phyloP scores from a whole-genome alignment of 768 basidiomycete genomes.

The Mycena leptocephala region DNA sequence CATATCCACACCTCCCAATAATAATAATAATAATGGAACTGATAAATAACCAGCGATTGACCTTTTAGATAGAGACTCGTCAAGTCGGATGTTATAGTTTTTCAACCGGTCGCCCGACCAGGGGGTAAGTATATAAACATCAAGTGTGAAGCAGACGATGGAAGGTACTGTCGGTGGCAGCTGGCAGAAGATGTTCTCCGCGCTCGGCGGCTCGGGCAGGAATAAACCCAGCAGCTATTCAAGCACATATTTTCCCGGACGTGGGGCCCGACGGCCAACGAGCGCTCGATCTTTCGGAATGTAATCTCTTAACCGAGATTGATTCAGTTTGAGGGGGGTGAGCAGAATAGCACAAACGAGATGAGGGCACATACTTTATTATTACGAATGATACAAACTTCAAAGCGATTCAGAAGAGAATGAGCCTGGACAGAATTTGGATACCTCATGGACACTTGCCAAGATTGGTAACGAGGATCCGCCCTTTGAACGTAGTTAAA shows the following conservation, averaged over 20 bases:
- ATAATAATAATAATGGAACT: too few relatives aligned
- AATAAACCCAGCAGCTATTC: not conserved
- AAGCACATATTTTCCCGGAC: not conserved
- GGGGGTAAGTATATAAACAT: too few relatives aligned
- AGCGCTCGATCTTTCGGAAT: not conserved
- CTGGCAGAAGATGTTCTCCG: not conserved
- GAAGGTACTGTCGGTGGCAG: too few relatives aligned
- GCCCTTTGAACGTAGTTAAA: not conserved
- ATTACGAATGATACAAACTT: too few relatives aligned
- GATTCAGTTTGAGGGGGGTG: not conserved
- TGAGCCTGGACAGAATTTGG: too few relatives aligned
- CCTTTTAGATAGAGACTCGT: too few relatives aligned
- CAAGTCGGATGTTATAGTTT: not conserved
- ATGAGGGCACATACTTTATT: not conserved
- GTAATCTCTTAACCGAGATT: too few relatives aligned
- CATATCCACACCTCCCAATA: too few relatives aligned
- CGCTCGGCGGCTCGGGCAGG: not conserved
- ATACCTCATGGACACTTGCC: not conserved
- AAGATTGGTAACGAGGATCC: not conserved
- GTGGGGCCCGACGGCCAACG: not conserved
- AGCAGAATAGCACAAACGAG: not conserved
- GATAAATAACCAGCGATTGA: too few relatives aligned
- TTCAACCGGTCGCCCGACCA: too few relatives aligned
- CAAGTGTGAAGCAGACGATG: too few relatives aligned
- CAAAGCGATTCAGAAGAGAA: too few relatives aligned